Evolutionary conservation across 345 rosid species (phyloP).

Genomic region (Lepidium aucheri): DNA sequence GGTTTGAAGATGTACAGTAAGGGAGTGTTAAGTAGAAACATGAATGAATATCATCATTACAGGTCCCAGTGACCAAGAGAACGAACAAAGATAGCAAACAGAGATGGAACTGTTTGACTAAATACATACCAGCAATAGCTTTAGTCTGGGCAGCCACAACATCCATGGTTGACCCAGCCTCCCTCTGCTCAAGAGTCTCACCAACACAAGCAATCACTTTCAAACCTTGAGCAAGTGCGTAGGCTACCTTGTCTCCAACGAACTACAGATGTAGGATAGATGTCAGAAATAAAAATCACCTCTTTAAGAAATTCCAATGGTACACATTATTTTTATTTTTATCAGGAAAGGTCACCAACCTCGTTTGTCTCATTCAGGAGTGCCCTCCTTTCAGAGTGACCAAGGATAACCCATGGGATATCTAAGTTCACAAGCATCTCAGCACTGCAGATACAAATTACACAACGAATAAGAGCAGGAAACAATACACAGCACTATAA

Average conservation of each 20-base stretch:
- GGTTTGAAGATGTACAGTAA: not conserved
- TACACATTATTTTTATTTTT: not conserved
- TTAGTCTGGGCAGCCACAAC: conserved; percentile 92
- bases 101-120: not conserved
- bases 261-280: conserved; percentile 39
- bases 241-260: conserved; percentile 84
- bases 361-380: conserved; percentile 62
- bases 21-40: not conserved
- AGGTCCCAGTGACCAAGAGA: not conserved
- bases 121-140: conserved; percentile 68
- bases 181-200: conserved; percentile 88
- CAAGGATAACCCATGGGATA: conserved; percentile 91
- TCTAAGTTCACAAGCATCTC: conserved; percentile 84
- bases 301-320: not conserved
- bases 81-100: not conserved
- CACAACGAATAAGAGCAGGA: not conserved
- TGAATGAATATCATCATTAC: not conserved
- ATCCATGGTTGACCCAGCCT: conserved; percentile 71
- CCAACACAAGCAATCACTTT: conserved; percentile 94
- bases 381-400: conserved; percentile 86
- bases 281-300: not conserved
- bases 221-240: conserved; percentile 86
- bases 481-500: not conserved
- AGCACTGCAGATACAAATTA: conserved; percentile 42
- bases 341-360: conserved; percentile 30